phyloP scores from a whole-genome alignment of 805 yeast species.

The Saturnispora dispora region DNA sequence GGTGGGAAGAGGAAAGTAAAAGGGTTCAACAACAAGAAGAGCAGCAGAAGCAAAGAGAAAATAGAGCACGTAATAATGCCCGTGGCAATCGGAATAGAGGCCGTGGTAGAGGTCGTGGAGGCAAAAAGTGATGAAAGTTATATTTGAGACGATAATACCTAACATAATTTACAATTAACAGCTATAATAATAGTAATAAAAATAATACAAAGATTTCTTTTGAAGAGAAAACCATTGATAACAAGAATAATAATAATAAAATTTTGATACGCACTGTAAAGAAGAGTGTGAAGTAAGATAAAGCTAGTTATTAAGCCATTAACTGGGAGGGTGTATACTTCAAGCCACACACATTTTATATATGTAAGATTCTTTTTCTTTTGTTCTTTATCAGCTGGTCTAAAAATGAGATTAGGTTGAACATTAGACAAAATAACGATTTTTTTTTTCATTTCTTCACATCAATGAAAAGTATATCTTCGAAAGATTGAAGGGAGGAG shows the following conservation, averaged over 20 bases:
- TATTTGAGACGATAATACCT: not conserved
- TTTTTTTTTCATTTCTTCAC: not conserved
- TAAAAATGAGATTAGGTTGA: not conserved
- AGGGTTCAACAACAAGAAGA: conserved; percentile 42
- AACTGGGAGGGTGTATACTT: not conserved
- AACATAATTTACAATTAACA: not conserved
- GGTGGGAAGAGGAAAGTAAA: conserved; percentile 83
- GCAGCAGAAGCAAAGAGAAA: conserved; percentile 7
- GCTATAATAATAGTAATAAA: not conserved
- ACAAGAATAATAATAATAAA: not conserved
- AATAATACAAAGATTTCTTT: not conserved
- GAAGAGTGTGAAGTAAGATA: not conserved
- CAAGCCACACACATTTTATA: not conserved
- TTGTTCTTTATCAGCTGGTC: not conserved
- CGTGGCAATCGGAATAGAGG: conserved; percentile 1
- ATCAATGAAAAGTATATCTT: not conserved
- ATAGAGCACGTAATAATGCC: not conserved
- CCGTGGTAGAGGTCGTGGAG: not conserved
- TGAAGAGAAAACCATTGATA: not conserved
- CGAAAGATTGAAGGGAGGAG: not conserved
- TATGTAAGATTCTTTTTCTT: not conserved
- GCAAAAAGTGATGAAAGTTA: not conserved
- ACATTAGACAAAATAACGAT: not conserved
- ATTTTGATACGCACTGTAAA: not conserved
- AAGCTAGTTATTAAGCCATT: not conserved